Evolutionary conservation across 805 yeast species (phyloP), one percentile per base, ranked within the genome.

Genomic region (Starmerella vitae): DNA sequence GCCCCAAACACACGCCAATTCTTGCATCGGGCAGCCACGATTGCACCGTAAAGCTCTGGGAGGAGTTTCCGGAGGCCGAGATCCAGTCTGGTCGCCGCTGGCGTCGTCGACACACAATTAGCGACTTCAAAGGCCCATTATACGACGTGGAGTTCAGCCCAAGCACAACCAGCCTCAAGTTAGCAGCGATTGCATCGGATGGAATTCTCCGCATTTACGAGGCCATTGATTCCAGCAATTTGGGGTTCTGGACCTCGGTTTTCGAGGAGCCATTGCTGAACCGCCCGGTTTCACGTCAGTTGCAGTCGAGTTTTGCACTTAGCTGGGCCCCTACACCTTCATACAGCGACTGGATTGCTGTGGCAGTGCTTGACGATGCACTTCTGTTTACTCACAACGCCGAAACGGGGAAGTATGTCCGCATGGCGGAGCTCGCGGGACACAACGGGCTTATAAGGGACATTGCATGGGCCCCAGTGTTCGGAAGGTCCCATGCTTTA

Each of bases 401-500:
- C 44, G 60, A 64, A 22, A 57, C 60, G 21, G 75, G 72, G 24
- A 76, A 54, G 34, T 59, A 48, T 41, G 41, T 38, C 14, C 38
- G 47, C 20, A 74, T 74, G 0, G 74, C 79, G 25, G 72, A 72
- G 44, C 64, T 88, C 19, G 80, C 85, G 2, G 95, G 84, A 29
- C 96, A 86, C 56, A 69, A 72, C 38, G 94, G 94, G 2, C 66
- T 88, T 30, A 83, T 88, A 25, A 67, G 97, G 52, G 79, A 85
- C 14, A 83, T 86, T 4, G 70, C 86, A 22, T 88, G 98, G 98
- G 97, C 97, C 0, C 95, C 97, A 3, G 74, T 93, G 0, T 82
- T 86, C 78, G 97, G 97, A 2, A 66, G 94, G 49, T 74, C 78
- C 46, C 82, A 74, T 56, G 94, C 88, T 51, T 63, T 86, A 34